Percentiles rank a stretch among this genome's conserved stretches.
These are phyloP conservation scores for Cladosporium sp. DNA, from an alignment of 2,329 filamentous ascomycete genomes.

Conservation along the genomic window DNA sequence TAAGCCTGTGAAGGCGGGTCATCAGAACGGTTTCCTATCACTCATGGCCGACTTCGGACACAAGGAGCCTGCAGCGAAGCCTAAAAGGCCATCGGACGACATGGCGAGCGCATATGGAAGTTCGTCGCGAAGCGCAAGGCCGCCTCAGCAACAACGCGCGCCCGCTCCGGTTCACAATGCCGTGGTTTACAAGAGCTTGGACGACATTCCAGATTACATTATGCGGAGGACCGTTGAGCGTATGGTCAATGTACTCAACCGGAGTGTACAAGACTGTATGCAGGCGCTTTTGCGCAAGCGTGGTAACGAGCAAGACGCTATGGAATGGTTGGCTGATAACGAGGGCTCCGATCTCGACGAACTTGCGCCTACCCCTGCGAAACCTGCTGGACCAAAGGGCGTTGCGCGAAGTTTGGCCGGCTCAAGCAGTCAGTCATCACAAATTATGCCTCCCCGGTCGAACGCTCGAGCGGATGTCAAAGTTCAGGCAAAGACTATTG, in stretches of 20 bases:
- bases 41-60: conserved; percentile 31
- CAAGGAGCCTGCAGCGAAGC: conserved; percentile 20
- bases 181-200: conserved; percentile 44
- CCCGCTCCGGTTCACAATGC: conserved; percentile 33
- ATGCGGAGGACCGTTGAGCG: conserved; percentile 53
- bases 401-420: conserved; percentile 13
- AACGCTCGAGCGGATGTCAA: conserved; percentile 58
- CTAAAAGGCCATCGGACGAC: conserved; percentile 34
- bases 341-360: conserved; percentile 30
- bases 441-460: conserved; percentile 36
- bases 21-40: conserved; percentile 24
- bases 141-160: conserved; percentile 15
- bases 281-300: conserved; percentile 52
- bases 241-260: conserved; percentile 51
- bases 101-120: conserved; percentile 46
- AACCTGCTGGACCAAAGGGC: conserved; percentile 2
- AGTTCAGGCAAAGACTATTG: conserved; percentile 55
- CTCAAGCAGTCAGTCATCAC: conserved; percentile 15
- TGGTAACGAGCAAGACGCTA: conserved; percentile 58
- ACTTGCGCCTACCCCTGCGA: conserved; percentile 23
- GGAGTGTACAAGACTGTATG: conserved; percentile 49
- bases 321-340: conserved; percentile 46
- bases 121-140: conserved; percentile 28
- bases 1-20: conserved; percentile 15
- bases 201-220: conserved; percentile 53